Conservation (phyloP, 2,329 filamentous ascomycete species). For the Cylindrodendrum hubeiense region DNA sequence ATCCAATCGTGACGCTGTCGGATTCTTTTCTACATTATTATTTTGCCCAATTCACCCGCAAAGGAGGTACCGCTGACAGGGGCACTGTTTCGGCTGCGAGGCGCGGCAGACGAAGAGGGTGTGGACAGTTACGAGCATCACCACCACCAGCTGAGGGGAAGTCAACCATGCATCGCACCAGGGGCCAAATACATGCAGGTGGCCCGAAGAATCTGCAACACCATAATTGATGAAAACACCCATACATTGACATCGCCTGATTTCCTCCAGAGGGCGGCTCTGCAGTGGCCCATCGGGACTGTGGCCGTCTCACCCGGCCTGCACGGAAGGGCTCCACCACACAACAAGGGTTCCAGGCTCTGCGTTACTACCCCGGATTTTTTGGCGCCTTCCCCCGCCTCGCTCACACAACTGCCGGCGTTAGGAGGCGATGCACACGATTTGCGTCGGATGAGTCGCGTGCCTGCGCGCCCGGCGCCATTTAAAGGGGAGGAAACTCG, state of each 20-base stretch:
- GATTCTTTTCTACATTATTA: neutral
- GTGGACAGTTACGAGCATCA: neutral
- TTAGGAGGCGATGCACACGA: slow-evolving; percentile 24
- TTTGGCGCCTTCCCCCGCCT: slow-evolving; percentile 34
- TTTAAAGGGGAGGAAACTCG: neutral
- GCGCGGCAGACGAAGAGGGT: slow-evolving; percentile 1
- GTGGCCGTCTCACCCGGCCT: slow-evolving; percentile 13
- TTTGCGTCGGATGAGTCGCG: slow-evolving; percentile 23
- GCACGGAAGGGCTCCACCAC: slow-evolving; percentile 34
- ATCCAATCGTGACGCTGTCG: neutral
- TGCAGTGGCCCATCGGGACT: slow-evolving; percentile 13
- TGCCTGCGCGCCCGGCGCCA: slow-evolving; percentile 4
- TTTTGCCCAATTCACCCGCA: neutral
- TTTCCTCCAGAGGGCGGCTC: slow-evolving; percentile 1
- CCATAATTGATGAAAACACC: slow-evolving; percentile 1
- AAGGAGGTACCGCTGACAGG: neutral
- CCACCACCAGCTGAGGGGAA: neutral
- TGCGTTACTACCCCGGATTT: slow-evolving; percentile 47
- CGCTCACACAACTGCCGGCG: slow-evolving; percentile 35
- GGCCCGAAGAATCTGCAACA: slow-evolving; percentile 16
- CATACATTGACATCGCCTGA: slow-evolving; percentile 22
- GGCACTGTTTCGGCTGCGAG: slow-evolving; percentile 12
- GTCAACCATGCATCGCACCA: slow-evolving; percentile 6
- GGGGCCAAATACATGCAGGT: slow-evolving; percentile 14
- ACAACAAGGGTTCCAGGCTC: slow-evolving; percentile 31